A percentile compares a stretch with the other conserved stretches of the same genome.
phyloP scores from a whole-genome alignment of 495 filamentous ascomycete species.

The Penicillium turbatum region DNA sequence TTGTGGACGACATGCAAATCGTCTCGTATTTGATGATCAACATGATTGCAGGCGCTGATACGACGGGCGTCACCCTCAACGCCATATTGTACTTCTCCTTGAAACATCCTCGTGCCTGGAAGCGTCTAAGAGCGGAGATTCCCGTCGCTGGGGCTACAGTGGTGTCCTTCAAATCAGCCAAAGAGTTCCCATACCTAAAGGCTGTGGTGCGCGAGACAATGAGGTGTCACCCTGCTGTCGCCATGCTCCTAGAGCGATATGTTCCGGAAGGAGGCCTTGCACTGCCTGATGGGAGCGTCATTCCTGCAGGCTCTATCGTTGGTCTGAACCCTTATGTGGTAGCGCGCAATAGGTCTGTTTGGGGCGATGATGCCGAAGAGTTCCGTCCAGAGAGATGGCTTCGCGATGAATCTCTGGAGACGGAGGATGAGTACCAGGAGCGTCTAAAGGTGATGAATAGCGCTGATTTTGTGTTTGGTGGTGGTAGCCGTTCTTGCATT shows the following conservation, averaged over 20 bases:
- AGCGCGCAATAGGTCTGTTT: conserved; percentile 50
- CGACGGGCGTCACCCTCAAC: conserved; percentile 33
- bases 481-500: conserved; percentile 51
- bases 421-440: conserved; percentile 45
- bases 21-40: conserved; percentile 40
- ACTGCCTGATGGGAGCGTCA: conserved; percentile 45
- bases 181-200: conserved; percentile 51
- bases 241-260: conserved; percentile 48
- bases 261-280: conserved; percentile 50
- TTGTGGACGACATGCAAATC: conserved; percentile 29
- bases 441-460: conserved; percentile 33
- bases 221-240: conserved; percentile 53
- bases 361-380: conserved; percentile 57
- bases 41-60: conserved; percentile 42
- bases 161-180: conserved; percentile 42
- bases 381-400: conserved; percentile 67
- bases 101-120: conserved; percentile 26
- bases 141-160: conserved; percentile 1
- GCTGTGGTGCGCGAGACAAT: conserved; percentile 61
- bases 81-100: conserved; percentile 41
- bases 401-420: conserved; percentile 40
- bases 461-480: conserved; percentile 46
- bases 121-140: conserved; percentile 32
- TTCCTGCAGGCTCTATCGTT: conserved; percentile 43
- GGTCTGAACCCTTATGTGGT: conserved; percentile 54